Base-by-base conservation (phyloP, 2,329 filamentous ascomycete species). In the Drechslerella stenobrocha region DNA sequence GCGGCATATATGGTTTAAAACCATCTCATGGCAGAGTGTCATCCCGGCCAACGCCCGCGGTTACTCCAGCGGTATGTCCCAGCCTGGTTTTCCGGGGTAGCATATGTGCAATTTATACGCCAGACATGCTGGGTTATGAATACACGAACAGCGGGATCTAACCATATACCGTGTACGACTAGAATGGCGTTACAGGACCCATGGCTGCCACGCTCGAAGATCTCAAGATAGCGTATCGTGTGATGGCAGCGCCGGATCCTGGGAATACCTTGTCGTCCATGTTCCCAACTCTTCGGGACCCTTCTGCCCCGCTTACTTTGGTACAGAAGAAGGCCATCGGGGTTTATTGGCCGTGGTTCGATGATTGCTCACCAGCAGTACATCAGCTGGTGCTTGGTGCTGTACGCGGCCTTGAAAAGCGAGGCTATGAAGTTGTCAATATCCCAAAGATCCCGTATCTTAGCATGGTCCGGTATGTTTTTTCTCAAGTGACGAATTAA, bases 161-260 rank as follows among this genome's bases (percentile, higher is more conserved):
- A 28, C 40, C 30, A 4, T 5, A 30, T 42, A 23, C 15, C 32
- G n/a, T 48, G 40, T n/a, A 13, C 22, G 24, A 47, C 30, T 51
- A 61, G 24, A 70, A 65, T 4, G 80, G 80, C 58, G 86, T 93
- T 13, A 79, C 83, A 4, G 89, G 89, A 0, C 90, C 91, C 5
- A 82, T 96, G 73, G 87, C 89, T 13, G 81, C 84, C 47, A 92
- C 82, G 56, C 88, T 88, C 70, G 80, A 85, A 32, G 91, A 95
- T 73, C 82, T 96, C 3, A 86, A 87, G 69, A 80, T 90, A 52
- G 87, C 88, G n/a, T 96, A 93, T 78, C 85, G 88, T 50, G 75
- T 88, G 72, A 90, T 95, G 82, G 82, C 88, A 1, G 81, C 84
- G 52, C 87, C 89, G 0, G 82, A 95, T 72, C 83, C 86, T 0